Evolutionary conservation across 2,329 filamentous ascomycete genomes (phyloP).

Genomic region (Claviceps capensis): DNA sequence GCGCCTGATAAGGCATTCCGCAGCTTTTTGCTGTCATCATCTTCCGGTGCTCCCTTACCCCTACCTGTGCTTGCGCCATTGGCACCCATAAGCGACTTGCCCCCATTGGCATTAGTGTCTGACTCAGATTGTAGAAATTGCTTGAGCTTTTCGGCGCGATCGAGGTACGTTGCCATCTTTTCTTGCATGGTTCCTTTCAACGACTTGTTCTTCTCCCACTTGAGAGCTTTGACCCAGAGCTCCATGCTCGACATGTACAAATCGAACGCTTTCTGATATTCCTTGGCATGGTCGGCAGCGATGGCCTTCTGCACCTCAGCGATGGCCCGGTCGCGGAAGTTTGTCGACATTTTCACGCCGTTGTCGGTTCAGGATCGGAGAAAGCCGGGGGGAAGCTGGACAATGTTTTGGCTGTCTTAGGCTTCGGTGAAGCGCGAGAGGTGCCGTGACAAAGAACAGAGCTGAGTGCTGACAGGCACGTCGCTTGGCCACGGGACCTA

Average conservation of each 20-base stretch:
- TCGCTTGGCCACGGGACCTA: not conserved
- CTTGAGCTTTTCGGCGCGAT: slow-evolving; percentile 96
- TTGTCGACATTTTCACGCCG: slow-evolving; percentile 64
- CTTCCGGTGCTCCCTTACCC: slow-evolving; percentile 51
- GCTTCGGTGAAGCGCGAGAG: not conserved
- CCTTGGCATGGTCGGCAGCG: slow-evolving; percentile 84
- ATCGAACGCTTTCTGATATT: slow-evolving; percentile 96
- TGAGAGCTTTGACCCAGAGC: slow-evolving; percentile 95
- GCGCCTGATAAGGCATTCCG: slow-evolving; percentile 81
- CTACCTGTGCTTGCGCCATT: slow-evolving; percentile 56
- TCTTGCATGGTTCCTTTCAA: slow-evolving; percentile 95
- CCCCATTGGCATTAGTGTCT: slow-evolving; percentile 55
- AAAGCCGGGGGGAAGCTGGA: not conserved
- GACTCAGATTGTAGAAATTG: slow-evolving; percentile 67
- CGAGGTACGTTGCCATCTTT: slow-evolving; percentile 95
- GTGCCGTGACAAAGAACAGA: not conserved
- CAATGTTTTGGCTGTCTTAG: not conserved
- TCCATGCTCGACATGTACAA: slow-evolving; percentile 92
- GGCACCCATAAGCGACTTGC: slow-evolving; percentile 48
- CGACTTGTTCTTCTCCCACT: slow-evolving; percentile 98
- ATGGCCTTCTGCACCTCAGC: slow-evolving; percentile 96
- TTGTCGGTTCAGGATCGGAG: not conserved
- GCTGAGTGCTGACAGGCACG: not conserved
- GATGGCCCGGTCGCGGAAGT: slow-evolving; percentile 94
- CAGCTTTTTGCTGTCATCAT: slow-evolving; percentile 92